phyloP scores from a whole-genome alignment of 2,329 filamentous ascomycete genomes.

The Juglanconis juglandina region DNA sequence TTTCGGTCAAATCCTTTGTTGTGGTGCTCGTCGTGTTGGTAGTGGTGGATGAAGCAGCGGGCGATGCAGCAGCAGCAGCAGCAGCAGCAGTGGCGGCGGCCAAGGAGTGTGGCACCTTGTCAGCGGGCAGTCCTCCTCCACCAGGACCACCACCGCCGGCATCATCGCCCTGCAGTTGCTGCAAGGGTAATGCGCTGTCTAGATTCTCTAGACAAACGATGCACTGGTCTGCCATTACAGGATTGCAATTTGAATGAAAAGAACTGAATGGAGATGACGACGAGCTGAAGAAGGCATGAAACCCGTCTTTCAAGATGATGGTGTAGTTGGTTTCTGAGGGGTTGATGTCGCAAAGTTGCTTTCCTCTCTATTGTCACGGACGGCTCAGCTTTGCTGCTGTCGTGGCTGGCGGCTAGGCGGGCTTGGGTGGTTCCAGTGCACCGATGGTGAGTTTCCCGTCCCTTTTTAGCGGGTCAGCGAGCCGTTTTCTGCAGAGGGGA shows the following conservation, averaged over 20 bases:
- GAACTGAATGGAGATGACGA: constrained; percentile 31
- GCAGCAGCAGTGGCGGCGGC: constrained; percentile 15
- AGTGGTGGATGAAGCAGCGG: constrained; percentile 26
- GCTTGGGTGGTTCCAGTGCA: not conserved
- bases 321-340: not conserved
- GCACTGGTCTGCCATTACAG: constrained; percentile 60
- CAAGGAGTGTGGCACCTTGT: not conserved
- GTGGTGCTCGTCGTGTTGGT: constrained; percentile 23
- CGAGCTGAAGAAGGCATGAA: constrained; percentile 46
- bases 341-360: not conserved
- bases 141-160: constrained; percentile 18
- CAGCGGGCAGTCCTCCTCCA: constrained; percentile 12
- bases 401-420: not conserved
- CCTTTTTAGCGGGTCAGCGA: constrained; percentile 11
- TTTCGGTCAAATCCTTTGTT: constrained; percentile 21
- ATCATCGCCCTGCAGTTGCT: constrained; percentile 22
- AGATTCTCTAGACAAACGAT: constrained; percentile 67
- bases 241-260: constrained; percentile 33
- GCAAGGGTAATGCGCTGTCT: constrained; percentile 27
- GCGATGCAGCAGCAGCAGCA: constrained; percentile 20
- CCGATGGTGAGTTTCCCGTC: not conserved
- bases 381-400: not conserved
- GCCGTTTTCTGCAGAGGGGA: not conserved
- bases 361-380: not conserved
- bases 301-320: constrained; percentile 24